A percentile compares a stretch with the other conserved stretches of the same genome.
Conservation (phyloP, 495 filamentous ascomycete genomes). For the Talaromyces thailandensis region DNA sequence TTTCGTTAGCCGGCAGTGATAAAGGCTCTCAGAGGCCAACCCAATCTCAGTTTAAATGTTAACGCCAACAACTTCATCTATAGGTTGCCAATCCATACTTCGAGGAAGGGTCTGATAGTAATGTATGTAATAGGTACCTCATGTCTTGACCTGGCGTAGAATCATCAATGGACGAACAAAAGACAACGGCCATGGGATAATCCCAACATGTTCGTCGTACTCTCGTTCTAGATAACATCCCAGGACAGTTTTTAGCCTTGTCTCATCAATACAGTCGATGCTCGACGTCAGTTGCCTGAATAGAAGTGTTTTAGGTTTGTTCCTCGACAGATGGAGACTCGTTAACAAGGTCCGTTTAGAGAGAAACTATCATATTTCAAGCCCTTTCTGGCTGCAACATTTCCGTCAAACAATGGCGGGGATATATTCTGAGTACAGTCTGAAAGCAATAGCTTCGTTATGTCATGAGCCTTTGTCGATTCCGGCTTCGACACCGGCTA, state of each 20-base stretch:
- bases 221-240: background rate
- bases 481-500: background rate
- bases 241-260: background rate
- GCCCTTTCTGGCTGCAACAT: background rate
- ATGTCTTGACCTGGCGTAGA: too few species aligned
- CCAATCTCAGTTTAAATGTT: too few species aligned
- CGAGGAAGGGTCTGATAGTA: background rate
- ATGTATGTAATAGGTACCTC: background rate
- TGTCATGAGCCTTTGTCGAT: background rate
- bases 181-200: background rate
- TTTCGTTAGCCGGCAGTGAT: too few species aligned
- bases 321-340: background rate
- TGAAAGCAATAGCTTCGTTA: background rate
- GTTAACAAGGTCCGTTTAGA: background rate
- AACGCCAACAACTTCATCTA: background rate
- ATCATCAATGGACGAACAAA: background rate
- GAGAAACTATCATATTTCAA: background rate
- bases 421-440: background rate
- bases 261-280: background rate
- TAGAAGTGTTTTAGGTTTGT: background rate
- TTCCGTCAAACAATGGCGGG: background rate
- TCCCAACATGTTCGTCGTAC: background rate
- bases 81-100: background rate
- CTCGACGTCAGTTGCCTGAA: background rate
- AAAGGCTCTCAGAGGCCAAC: too few species aligned